These are phyloP conservation scores for Annulohypoxylon maeteangense DNA, from an alignment of 495 filamentous ascomycete genomes.

Conservation along the genomic window DNA sequence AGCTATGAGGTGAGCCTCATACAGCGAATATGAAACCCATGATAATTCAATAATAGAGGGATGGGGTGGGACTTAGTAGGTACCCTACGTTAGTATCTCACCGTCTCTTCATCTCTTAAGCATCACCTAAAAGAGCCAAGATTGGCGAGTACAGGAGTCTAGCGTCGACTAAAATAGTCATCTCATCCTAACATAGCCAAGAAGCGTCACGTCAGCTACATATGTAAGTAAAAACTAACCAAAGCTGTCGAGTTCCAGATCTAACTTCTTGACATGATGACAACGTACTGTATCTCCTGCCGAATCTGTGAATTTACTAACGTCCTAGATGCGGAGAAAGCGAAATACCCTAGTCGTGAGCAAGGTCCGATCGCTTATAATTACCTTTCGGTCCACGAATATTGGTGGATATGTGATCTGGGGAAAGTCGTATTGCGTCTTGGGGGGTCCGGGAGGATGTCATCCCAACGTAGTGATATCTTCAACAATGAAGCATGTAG, in stretches of 20 bases:
- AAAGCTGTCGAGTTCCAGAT: background rate
- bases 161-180: background rate
- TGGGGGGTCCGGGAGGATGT: constrained; percentile 5
- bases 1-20: background rate
- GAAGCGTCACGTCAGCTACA: background rate
- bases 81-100: background rate
- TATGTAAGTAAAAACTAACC: background rate
- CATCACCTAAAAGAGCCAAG: background rate
- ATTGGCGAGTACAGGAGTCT: background rate
- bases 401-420: background rate
- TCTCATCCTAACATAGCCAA: background rate
- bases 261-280: background rate
- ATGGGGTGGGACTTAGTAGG: too few relatives aligned
- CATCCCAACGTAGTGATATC: background rate
- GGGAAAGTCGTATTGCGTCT: constrained; percentile 25
- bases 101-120: background rate
- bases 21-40: background rate
- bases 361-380: constrained; percentile 7
- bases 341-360: background rate
- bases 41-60: background rate
- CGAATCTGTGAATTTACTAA: background rate
- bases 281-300: background rate
- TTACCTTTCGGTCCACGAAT: constrained; percentile 1
- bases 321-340: background rate
- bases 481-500: background rate